A percentile compares a stretch with the other conserved stretches of the same genome.
Evolutionary conservation across 257 asterid genomes (phyloP).

Genomic region (Primulina tabacum): DNA sequence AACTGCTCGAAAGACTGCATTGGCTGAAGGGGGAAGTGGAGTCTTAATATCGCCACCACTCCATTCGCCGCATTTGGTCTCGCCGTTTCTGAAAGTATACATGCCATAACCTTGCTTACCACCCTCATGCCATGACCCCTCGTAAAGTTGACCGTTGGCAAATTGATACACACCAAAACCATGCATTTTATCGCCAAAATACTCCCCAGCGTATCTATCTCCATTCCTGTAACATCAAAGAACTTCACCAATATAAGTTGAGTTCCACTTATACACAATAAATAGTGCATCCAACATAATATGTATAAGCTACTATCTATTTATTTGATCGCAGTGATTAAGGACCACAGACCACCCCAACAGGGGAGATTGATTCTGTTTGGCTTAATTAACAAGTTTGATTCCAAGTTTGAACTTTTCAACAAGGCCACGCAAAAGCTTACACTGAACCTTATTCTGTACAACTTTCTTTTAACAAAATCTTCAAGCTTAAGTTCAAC

Average conservation of each 20-base stretch:
- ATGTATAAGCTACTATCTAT: background rate
- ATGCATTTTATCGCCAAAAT: conserved; percentile 50
- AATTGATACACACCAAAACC: conserved; percentile 46
- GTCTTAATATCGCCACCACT: background rate
- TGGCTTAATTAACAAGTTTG: background rate
- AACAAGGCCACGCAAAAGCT: background rate
- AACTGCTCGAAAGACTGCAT: background rate
- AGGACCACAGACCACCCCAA: background rate
- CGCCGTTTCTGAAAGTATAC: conserved; percentile 40
- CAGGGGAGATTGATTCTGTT: background rate
- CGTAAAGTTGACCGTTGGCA: conserved; percentile 46
- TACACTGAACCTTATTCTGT: too few species aligned
- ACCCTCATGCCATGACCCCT: conserved; percentile 59
- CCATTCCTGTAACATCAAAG: conserved; percentile 32
- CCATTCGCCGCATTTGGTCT: conserved; percentile 49
- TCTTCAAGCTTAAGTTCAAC: too few species aligned
- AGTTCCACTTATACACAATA: background rate
- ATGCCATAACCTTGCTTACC: conserved; percentile 45
- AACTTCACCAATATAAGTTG: too few species aligned
- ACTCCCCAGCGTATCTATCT: conserved; percentile 45
- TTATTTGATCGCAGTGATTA: background rate
- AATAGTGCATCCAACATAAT: background rate
- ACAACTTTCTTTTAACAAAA: too few species aligned
- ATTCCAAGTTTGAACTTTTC: background rate
- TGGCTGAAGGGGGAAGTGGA: background rate